phyloP scores from a whole-genome alignment of 1,284 basidiomycete genomes.

The Agaricales sp. region DNA sequence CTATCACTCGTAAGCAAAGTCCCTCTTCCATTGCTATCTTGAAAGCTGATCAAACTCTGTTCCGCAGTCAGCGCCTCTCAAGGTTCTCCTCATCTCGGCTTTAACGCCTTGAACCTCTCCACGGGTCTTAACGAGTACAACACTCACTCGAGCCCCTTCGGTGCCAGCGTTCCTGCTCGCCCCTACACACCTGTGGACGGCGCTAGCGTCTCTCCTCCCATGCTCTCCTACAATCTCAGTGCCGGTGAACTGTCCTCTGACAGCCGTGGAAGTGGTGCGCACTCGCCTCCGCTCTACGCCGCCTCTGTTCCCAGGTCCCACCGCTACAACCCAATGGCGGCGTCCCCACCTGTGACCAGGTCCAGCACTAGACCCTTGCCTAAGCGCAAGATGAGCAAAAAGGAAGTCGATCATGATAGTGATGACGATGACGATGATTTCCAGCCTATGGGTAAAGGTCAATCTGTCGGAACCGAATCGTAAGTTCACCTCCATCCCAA shows the following conservation, averaged over 20 bases:
- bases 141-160: background rate
- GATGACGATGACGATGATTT: conserved; percentile 55
- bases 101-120: conserved; percentile 49
- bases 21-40: background rate
- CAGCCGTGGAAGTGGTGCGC: conserved; percentile 55
- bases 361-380: conserved; percentile 35
- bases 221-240: conserved; percentile 53
- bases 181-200: conserved; percentile 58
- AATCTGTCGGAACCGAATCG: conserved; percentile 36
- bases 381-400: conserved; percentile 42
- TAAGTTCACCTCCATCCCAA: conserved; percentile 18
- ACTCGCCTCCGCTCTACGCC: conserved; percentile 43
- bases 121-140: conserved; percentile 50
- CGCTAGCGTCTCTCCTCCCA: conserved; percentile 55
- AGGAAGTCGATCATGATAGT: conserved; percentile 47
- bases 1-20: conserved; percentile 30
- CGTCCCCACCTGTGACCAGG: conserved; percentile 33
- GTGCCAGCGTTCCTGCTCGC: conserved; percentile 37
- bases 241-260: conserved; percentile 59
- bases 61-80: conserved; percentile 30
- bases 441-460: conserved; percentile 34
- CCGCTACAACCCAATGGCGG: conserved; percentile 61
- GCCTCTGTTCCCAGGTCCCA: conserved; percentile 58
- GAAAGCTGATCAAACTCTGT: conserved; percentile 1
- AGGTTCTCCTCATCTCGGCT: conserved; percentile 48